Conservation (phyloP, 768 basidiomycete species). For the Lentinula boryana region DNA sequence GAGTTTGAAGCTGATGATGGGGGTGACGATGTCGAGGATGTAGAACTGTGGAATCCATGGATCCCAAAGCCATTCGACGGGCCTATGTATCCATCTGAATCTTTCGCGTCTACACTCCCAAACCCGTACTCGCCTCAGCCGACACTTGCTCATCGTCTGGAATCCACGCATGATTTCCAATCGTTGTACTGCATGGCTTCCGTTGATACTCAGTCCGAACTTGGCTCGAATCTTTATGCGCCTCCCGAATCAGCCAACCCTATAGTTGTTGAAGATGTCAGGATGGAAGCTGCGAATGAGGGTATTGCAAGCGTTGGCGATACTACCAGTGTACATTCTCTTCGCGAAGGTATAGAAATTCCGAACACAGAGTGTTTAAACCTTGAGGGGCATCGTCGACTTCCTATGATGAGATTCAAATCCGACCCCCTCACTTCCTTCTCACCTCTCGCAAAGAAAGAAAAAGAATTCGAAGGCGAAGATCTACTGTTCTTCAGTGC, state of each 20-base stretch:
- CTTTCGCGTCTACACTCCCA: background rate
- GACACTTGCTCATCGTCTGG: background rate
- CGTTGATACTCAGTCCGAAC: background rate
- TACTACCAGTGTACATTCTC: background rate
- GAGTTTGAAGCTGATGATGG: background rate
- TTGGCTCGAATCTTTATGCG: background rate
- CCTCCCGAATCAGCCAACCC: background rate
- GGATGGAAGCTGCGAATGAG: background rate
- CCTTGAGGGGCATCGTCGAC: background rate
- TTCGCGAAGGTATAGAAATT: background rate
- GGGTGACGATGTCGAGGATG: background rate
- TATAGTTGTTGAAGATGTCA: background rate
- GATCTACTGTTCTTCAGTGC: background rate
- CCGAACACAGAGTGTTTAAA: background rate
- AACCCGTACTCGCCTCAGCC: conserved; percentile 2
- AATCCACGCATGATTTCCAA: background rate
- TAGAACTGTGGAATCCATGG: conserved; percentile 1
- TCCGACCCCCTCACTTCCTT: background rate
- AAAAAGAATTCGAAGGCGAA: background rate
- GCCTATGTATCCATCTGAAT: background rate
- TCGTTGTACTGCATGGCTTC: background rate
- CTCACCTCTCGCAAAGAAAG: background rate
- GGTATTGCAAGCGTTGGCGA: background rate
- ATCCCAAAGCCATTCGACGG: background rate
- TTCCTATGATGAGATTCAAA: background rate